These are phyloP conservation scores for Lindgomyces ingoldianus DNA, from an alignment of 495 filamentous ascomycete species.

Conservation along the genomic window DNA sequence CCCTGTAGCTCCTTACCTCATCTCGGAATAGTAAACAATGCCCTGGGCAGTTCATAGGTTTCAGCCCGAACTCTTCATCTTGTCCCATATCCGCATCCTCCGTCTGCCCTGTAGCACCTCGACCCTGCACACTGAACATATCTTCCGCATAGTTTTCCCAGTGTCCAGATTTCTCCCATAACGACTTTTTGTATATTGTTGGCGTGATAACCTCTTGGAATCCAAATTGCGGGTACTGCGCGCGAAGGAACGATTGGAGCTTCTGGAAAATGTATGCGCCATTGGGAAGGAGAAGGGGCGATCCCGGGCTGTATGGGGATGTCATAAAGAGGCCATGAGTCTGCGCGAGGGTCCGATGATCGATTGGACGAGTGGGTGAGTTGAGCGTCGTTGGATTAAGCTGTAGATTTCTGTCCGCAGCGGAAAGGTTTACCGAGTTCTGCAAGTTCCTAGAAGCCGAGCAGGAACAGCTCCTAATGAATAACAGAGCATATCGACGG, in stretches of 20 bases:
- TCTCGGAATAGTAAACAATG: conserved; percentile 86
- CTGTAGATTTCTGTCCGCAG: conserved; percentile 3
- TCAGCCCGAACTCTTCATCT: conserved; percentile 82
- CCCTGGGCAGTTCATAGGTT: conserved; percentile 97
- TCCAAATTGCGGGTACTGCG: conserved; percentile 83
- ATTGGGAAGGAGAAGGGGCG: conserved; percentile 83
- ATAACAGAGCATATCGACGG: neutral
- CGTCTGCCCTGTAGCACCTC: conserved; percentile 53
- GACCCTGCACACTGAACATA: conserved; percentile 84
- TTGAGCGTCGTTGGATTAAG: conserved; percentile 35
- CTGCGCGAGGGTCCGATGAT: conserved; percentile 72
- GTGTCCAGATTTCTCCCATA: conserved; percentile 89
- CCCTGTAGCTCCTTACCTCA: conserved; percentile 71
- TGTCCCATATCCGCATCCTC: conserved; percentile 53
- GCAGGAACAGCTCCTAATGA: conserved; percentile 30
- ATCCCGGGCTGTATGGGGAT: conserved; percentile 79
- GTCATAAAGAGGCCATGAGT: conserved; percentile 77
- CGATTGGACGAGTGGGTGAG: conserved; percentile 44
- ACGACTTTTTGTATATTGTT: conserved; percentile 86
- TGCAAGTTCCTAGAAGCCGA: conserved; percentile 13
- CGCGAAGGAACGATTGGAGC: conserved; percentile 78
- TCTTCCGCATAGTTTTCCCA: conserved; percentile 93
- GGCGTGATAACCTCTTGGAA: conserved; percentile 92
- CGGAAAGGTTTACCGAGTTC: conserved; percentile 7
- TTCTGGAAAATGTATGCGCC: conserved; percentile 87